phyloP scores from a whole-genome alignment of 108 stramenopile species.

The Fragilaria crotonensis region DNA sequence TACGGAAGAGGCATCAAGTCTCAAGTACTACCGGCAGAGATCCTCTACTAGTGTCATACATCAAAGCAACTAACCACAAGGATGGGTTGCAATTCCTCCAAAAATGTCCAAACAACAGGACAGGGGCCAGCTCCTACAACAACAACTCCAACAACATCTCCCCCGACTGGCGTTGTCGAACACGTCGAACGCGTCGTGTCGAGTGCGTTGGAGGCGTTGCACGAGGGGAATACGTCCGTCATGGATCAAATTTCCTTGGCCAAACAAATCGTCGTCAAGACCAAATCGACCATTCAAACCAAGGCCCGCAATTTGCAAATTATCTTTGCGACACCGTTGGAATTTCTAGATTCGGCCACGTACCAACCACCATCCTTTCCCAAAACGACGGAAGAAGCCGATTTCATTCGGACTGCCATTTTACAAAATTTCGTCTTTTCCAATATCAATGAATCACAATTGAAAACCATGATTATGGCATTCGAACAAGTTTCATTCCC shows the following conservation, averaged over 20 bases:
- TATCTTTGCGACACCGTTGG: slow-evolving; percentile 32
- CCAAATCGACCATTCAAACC: neutral
- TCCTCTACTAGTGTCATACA: too few species aligned
- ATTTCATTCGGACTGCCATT: slow-evolving; percentile 43
- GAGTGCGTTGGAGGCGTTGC: neutral
- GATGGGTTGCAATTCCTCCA: too few species aligned
- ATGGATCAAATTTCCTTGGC: neutral
- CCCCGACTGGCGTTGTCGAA: too few species aligned
- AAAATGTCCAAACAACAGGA: too few species aligned
- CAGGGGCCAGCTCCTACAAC: too few species aligned
- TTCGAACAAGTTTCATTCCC: slow-evolving; percentile 40
- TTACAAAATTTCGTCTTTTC: slow-evolving; percentile 61
- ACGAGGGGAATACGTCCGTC: neutral
- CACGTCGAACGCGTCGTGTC: too few species aligned
- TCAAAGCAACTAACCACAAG: too few species aligned
- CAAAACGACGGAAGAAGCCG: slow-evolving; percentile 27
- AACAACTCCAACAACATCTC: too few species aligned
- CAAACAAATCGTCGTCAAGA: neutral
- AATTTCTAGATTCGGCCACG: neutral
- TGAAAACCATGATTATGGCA: slow-evolving; percentile 49
- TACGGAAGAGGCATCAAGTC: too few species aligned
- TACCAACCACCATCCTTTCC: slow-evolving; percentile 2
- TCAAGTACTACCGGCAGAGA: too few species aligned
- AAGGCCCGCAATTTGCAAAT: slow-evolving; percentile 13
- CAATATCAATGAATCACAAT: slow-evolving; percentile 34